Evolutionary conservation across 2,329 filamentous ascomycete species (phyloP), one percentile per base, ranked within the genome.

Genomic region (Fusarium sp.): DNA sequence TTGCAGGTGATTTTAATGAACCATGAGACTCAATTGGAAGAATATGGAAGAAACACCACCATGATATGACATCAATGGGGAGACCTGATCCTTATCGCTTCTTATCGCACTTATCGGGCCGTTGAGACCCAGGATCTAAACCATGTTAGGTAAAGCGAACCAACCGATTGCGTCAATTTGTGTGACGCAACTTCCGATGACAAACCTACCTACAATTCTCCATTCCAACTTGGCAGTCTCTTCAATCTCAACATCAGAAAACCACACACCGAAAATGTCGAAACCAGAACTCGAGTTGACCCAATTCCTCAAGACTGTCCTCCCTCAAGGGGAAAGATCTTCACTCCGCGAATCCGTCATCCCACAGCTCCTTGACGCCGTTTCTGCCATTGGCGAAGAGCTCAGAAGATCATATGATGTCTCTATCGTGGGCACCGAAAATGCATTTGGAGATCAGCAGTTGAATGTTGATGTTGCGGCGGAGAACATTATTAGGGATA

Each of bases 391-490:
- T 50, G 81, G 84, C 41, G 72, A 73, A 8, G 76, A 81, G 3
- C 80, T 89, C 12, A 80, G 81, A n/a, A 67, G 59, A 2, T 78
- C 84, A 1, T 82, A 86, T 59, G 76, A 80, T 53, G 82, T 88
- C 51, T 76, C 82, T 1, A 80, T 80, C 4, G 82, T 82, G 4
- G 86, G 85, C 21, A 84, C 83, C 1, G 80, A 85, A 40, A 89
- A 89, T 72, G 78, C 80, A 4, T 89, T 89, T 74, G 89, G 87
- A 20, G 87, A 89, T 68, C 84, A 86, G 68, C 87, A 88, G 77
- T 79, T 88, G 41, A 88, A 89, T 73, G 86, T 88, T 48, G 87
- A 89, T 68, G 83, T 89, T 2, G 59, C 80, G 4, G 81, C 85
- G 3, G 87, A 89, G 73, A 75, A 79, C 0, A 73, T 83, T 45